Conservation (phyloP, 208 protist genomes). For the Leishmania tropica region DNA sequence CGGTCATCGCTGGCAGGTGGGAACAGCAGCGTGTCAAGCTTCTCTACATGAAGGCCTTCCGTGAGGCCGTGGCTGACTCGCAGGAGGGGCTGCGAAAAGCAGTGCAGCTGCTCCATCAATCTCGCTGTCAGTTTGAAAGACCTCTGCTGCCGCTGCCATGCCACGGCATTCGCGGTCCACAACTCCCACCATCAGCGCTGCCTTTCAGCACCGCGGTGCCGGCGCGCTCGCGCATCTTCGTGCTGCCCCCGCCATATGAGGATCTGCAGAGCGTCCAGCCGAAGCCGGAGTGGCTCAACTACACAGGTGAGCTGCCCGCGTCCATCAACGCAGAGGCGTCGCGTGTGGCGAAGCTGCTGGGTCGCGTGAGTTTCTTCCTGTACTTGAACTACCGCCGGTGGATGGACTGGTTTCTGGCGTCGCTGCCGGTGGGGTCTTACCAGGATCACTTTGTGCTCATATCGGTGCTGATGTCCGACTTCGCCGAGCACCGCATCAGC, state of each 20-base stretch:
- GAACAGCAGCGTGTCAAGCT: conserved; percentile 45
- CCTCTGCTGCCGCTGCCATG: background rate
- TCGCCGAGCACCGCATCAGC: conserved; percentile 33
- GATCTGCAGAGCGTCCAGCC: conserved; percentile 2
- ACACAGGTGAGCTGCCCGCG: conserved; percentile 28
- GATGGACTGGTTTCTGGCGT: conserved; percentile 33
- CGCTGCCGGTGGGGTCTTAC: conserved; percentile 22
- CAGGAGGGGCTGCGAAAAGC: conserved; percentile 15
- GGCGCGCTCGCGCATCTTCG: conserved; percentile 13
- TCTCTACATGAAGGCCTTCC: conserved; percentile 36
- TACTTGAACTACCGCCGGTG: conserved; percentile 34
- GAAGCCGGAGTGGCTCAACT: conserved; percentile 29
- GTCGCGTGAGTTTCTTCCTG: conserved; percentile 29
- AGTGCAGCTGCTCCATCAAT: conserved; percentile 17
- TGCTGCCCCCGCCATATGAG: conserved; percentile 19
- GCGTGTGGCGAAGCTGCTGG: conserved; percentile 12
- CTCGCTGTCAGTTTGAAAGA: conserved; percentile 25
- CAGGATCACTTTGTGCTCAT: conserved; percentile 34
- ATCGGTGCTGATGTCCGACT: conserved; percentile 29
- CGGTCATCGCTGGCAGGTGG: conserved; percentile 22
- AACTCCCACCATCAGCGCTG: conserved; percentile 10
- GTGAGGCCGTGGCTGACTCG: conserved; percentile 14
- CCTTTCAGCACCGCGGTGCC: conserved; percentile 18
- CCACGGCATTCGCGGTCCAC: background rate
- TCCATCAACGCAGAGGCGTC: conserved; percentile 17